These are phyloP conservation scores for Sporothrix phasma DNA, from an alignment of 2,329 filamentous ascomycete genomes.

Conservation along the genomic window DNA sequence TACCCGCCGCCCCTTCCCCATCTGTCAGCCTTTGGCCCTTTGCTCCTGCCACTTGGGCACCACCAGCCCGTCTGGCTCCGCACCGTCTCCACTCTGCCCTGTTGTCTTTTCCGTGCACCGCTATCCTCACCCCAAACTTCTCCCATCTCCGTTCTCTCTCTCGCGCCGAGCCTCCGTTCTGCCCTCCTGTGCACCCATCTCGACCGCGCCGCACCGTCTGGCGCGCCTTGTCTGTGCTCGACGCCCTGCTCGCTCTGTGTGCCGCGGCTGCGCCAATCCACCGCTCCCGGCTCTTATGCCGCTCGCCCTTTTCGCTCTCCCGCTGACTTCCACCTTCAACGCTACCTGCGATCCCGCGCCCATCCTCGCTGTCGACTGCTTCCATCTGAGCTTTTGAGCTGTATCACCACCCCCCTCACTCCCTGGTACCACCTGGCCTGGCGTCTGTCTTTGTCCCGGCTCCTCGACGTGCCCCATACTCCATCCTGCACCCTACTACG, in stretches of 20 bases:
- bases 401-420: neutral
- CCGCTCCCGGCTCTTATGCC: neutral
- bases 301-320: neutral
- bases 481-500: neutral
- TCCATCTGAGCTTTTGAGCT: conserved; percentile 5
- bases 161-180: neutral
- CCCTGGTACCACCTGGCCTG: neutral
- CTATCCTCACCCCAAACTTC: conserved; percentile 3
- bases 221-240: neutral
- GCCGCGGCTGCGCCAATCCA: neutral
- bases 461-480: neutral
- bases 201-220: neutral
- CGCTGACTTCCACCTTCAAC: neutral
- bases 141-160: neutral
- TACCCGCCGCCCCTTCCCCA: neutral
- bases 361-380: neutral
- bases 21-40: neutral
- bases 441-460: neutral
- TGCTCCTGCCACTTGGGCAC: conserved; percentile 4
- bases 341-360: neutral
- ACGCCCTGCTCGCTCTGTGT: neutral
- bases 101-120: neutral
- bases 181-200: neutral
- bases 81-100: neutral
- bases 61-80: conserved; percentile 3